A percentile compares a stretch with the other conserved stretches of the same genome.
Evolutionary conservation across 441 rosid genomes (phyloP).

Genomic region (Melastoma candidum): DNA sequence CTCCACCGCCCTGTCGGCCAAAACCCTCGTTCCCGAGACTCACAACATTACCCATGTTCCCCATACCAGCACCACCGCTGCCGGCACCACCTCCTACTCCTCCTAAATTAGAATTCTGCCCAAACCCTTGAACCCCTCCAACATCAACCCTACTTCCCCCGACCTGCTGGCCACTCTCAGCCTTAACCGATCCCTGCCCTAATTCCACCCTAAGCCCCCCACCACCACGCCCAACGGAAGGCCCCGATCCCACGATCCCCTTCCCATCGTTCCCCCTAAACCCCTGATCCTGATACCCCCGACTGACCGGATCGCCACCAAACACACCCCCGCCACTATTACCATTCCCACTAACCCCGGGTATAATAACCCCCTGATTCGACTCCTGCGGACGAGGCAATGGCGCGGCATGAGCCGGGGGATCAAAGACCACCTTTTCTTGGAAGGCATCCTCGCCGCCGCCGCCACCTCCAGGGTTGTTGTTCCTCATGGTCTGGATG

Average conservation of each 20-base stretch:
- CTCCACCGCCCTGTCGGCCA: slow-evolving; percentile 22
- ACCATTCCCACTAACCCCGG: slow-evolving; percentile 20
- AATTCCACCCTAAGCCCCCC: slow-evolving; percentile 45
- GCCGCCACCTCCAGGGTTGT: slow-evolving; percentile 22
- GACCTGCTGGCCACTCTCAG: slow-evolving; percentile 26
- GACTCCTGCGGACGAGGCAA: slow-evolving; percentile 15
- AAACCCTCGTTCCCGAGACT: slow-evolving; percentile 27
- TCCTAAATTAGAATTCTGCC: slow-evolving; percentile 22
- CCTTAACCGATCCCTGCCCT: slow-evolving; percentile 21
- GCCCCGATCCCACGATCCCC: slow-evolving; percentile 16
- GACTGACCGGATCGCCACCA: slow-evolving; percentile 23
- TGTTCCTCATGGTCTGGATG: slow-evolving; percentile 44
- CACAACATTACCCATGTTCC: slow-evolving; percentile 5
- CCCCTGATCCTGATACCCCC: slow-evolving; percentile 29
- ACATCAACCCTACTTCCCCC: slow-evolving; percentile 20
- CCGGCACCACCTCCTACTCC: slow-evolving; percentile 9
- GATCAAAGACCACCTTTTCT: slow-evolving; percentile 7
- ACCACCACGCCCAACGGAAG: slow-evolving; percentile 23
- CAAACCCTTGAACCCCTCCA: slow-evolving; percentile 24
- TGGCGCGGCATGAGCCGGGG: slow-evolving; percentile 7
- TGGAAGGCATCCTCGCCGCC: slow-evolving; percentile 21
- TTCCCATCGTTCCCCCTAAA: slow-evolving; percentile 26
- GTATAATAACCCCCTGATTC: slow-evolving; percentile 21
- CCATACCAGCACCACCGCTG: too few species aligned
- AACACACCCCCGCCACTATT: slow-evolving; percentile 15